Evolutionary conservation across 768 basidiomycete species (phyloP).

Genomic region (Boletus subparvulus): DNA sequence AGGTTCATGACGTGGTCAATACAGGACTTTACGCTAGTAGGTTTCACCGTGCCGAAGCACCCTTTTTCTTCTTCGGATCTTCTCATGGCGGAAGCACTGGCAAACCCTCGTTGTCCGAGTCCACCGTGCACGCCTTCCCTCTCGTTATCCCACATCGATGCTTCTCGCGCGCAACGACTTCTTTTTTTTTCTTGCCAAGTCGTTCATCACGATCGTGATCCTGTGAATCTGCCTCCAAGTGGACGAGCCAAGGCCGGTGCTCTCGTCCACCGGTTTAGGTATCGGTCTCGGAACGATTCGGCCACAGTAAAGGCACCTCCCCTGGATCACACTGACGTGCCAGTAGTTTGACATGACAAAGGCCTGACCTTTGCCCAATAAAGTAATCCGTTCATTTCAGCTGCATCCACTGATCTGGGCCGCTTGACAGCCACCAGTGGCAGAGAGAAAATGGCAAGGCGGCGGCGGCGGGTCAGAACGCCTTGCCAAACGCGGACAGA

Average conservation of each 20-base stretch:
- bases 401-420: no score
- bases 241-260: no score
- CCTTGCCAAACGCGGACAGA: no score
- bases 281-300: neutral
- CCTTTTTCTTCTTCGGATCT: neutral
- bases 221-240: slow-evolving; percentile 3
- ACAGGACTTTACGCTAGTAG: neutral
- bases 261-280: neutral
- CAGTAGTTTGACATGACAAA: no score
- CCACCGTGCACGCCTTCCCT: neutral
- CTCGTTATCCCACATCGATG: neutral
- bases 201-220: slow-evolving; percentile 1
- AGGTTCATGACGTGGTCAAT: neutral
- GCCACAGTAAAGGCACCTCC: no score
- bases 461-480: no score
- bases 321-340: no score
- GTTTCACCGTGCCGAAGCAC: neutral
- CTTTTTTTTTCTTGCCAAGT: neutral
- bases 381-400: no score
- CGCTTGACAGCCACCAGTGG: no score
- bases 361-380: no score
- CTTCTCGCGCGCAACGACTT: neutral
- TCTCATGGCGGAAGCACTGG: neutral
- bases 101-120: neutral
- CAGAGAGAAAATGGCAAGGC: no score